These are phyloP conservation scores for Psilocybe subaeruginosa DNA, from an alignment of 768 basidiomycete species.

Conservation along the genomic window DNA sequence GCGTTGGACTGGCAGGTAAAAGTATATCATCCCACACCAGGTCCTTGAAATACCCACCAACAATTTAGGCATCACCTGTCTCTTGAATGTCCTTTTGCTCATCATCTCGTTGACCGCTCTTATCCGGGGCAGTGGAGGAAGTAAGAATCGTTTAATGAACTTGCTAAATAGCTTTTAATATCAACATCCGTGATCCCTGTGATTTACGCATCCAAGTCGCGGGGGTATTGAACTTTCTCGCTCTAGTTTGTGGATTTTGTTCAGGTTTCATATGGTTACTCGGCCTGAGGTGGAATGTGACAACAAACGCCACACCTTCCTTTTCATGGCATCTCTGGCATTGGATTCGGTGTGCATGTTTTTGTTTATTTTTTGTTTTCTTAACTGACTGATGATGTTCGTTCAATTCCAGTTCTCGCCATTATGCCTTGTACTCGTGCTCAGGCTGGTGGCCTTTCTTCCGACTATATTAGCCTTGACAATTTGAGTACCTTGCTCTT, in stretches of 20 bases:
- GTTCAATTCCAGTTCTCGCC: background rate
- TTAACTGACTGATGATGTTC: background rate
- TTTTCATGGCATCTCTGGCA: background rate
- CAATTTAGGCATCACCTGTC: background rate
- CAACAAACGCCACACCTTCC: background rate
- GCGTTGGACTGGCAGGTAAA: background rate
- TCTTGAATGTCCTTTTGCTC: background rate
- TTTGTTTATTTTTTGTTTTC: background rate
- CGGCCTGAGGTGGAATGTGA: background rate
- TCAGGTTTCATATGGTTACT: background rate
- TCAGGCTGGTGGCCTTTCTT: background rate
- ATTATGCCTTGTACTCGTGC: background rate
- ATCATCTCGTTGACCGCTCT: background rate
- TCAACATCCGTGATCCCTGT: background rate
- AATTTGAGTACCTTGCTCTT: background rate
- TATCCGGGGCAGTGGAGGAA: background rate
- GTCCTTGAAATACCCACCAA: no score
- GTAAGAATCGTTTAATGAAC: background rate
- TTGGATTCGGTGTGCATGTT: background rate
- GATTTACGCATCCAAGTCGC: background rate
- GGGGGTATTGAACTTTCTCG: background rate
- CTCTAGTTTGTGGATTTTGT: background rate
- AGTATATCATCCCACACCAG: no score
- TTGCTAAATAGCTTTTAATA: background rate
- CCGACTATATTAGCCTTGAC: slow-evolving; percentile 1